Evolutionary conservation across 345 rosid genomes (phyloP).

Genomic region (Alliaria petiolata): DNA sequence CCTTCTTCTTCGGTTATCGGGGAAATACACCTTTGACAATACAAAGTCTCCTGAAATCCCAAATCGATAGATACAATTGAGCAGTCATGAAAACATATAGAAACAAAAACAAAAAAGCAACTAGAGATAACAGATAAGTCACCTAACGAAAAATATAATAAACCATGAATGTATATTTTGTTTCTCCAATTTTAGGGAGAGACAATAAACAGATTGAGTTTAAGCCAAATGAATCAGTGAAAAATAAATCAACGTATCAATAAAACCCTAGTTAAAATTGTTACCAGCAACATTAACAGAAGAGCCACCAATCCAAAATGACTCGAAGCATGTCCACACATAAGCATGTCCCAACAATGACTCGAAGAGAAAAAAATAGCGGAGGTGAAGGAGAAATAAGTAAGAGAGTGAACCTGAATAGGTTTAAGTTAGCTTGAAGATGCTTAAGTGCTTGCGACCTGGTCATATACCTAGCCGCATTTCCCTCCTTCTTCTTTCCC

Average conservation of each 20-base stretch:
- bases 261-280: too few species aligned
- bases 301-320: background rate
- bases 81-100: background rate
- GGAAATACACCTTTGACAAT: constrained; percentile 87
- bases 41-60: constrained; percentile 60
- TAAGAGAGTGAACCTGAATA: constrained; percentile 63
- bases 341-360: too few species aligned
- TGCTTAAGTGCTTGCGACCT: constrained; percentile 80
- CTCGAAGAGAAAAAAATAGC: background rate
- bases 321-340: too few species aligned
- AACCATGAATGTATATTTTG: too few species aligned
- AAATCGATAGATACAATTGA: background rate
- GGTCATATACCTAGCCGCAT: constrained; percentile 78
- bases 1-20: constrained; percentile 90
- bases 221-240: background rate
- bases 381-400: background rate
- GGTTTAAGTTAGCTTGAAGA: constrained; percentile 68
- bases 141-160: background rate
- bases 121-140: background rate
- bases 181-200: too few species aligned
- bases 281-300: background rate
- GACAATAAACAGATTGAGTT: background rate
- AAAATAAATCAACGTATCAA: too few species aligned
- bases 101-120: background rate
- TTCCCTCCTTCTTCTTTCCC: constrained; percentile 99